Conservation (phyloP, 2,329 filamentous ascomycete genomes). For the Xylariaceae sp. region DNA sequence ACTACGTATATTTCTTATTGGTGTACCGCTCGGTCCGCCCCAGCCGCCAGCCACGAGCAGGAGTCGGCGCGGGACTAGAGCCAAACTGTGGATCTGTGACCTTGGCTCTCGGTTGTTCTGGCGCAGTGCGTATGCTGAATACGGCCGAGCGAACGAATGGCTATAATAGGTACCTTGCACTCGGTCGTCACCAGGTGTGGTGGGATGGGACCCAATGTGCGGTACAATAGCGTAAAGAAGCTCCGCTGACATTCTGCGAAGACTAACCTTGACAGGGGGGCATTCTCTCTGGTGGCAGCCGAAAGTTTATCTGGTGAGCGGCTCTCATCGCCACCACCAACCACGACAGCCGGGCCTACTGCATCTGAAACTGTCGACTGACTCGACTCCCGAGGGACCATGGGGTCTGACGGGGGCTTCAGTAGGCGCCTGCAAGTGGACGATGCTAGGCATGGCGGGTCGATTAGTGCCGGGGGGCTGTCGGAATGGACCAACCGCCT, state of each 20-base stretch:
- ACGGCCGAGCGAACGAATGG: conserved; percentile 16
- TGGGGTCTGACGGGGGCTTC: conserved; percentile 12
- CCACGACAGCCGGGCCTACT: neutral
- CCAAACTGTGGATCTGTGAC: conserved; percentile 17
- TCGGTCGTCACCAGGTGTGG: conserved; percentile 1
- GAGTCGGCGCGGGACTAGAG: conserved; percentile 15
- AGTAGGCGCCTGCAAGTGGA: neutral
- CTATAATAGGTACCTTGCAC: neutral
- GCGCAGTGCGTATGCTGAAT: conserved; percentile 11
- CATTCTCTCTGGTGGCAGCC: conserved; percentile 1
- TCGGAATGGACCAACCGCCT: conserved; percentile 20
- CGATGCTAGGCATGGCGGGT: conserved; percentile 12
- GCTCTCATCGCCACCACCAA: neutral
- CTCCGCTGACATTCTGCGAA: conserved; percentile 4
- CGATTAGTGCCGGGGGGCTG: conserved; percentile 15
- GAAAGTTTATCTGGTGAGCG: neutral
- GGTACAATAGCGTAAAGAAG: neutral
- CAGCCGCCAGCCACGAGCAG: too few species aligned
- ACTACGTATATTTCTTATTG: too few species aligned
- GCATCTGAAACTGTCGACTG: conserved; percentile 20
- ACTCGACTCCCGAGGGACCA: neutral
- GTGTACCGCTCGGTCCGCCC: too few species aligned
- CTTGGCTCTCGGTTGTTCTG: conserved; percentile 21
- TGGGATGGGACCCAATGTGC: conserved; percentile 1
- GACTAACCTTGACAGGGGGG: conserved; percentile 8